Percentiles rank a stretch among this genome's conserved stretches.
phyloP scores from a whole-genome alignment of 805 yeast genomes.

The Saccharomycopsis lassenensis region DNA sequence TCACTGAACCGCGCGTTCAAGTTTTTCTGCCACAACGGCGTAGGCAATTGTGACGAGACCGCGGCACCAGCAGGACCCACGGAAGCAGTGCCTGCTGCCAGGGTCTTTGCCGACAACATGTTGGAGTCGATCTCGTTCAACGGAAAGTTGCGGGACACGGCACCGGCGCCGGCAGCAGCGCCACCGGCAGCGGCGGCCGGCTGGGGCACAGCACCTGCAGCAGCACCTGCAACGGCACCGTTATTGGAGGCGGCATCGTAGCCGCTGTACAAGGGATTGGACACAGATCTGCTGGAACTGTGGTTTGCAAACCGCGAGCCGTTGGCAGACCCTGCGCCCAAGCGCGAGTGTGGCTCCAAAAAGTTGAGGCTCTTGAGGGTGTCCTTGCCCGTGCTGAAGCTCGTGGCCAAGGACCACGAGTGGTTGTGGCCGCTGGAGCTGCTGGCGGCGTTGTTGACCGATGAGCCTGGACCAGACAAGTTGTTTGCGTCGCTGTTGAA shows the following conservation, averaged over 20 bases:
- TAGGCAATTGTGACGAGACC: neutral
- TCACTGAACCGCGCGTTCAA: constrained; percentile 12
- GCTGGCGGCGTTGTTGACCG: neutral
- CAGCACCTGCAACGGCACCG: neutral
- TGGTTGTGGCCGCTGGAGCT: constrained; percentile 7
- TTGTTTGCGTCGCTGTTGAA: constrained; percentile 1
- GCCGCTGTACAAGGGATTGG: constrained; percentile 14
- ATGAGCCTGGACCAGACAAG: neutral
- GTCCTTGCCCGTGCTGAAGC: too few species aligned
- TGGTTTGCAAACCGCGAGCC: constrained; percentile 8
- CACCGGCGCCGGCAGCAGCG: neutral
- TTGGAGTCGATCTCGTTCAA: constrained; percentile 10
- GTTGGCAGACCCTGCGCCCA: neutral
- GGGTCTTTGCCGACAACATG: neutral
- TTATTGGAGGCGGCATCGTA: neutral
- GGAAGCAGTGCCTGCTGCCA: neutral
- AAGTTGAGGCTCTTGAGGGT: too few species aligned
- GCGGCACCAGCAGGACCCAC: neutral
- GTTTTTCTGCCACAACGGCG: constrained; percentile 13
- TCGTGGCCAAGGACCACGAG: constrained; percentile 11
- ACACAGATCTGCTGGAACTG: constrained; percentile 13
- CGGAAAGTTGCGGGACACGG: constrained; percentile 5
- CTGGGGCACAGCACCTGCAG: too few species aligned
- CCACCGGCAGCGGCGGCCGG: too few species aligned
- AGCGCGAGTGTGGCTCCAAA: too few species aligned